These are phyloP conservation scores for Thalassiosira hispida DNA, from an alignment of 352 stramenopile genomes.

Conservation along the genomic window DNA sequence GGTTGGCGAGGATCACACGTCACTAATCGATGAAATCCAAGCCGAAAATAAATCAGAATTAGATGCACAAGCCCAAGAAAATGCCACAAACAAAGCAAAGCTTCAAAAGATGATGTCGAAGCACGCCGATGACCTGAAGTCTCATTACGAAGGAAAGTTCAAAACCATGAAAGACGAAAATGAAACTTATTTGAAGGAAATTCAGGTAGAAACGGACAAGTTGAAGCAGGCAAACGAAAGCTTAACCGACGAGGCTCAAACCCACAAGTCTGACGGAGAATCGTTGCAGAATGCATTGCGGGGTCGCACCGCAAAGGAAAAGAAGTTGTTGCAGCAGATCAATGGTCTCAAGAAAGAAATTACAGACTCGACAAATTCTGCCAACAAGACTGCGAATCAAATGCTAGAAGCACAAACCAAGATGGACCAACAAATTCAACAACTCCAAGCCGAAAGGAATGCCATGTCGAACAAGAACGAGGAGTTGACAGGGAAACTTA, in stretches of 20 bases:
- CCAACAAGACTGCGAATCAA: conserved; percentile 52
- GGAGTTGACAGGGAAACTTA: conserved; percentile 75
- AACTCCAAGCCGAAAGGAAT: conserved; percentile 49
- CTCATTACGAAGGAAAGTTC: conserved; percentile 58
- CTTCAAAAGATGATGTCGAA: conserved; percentile 66
- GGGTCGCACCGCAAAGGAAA: conserved; percentile 42
- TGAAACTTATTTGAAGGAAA: conserved; percentile 44
- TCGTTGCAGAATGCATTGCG: conserved; percentile 44
- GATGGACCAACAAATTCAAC: conserved; percentile 59
- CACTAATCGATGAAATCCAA: conserved; percentile 33
- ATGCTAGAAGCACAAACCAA: conserved; percentile 58
- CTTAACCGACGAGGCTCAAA: conserved; percentile 26
- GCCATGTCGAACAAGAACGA: conserved; percentile 70
- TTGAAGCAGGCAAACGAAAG: conserved; percentile 41
- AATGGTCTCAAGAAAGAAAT: conserved; percentile 41
- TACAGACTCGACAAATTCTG: conserved; percentile 29
- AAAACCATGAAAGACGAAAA: conserved; percentile 67
- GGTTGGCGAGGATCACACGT: conserved; percentile 35
- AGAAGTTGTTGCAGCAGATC: conserved; percentile 52
- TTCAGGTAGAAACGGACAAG: conserved; percentile 37
- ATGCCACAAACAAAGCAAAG: conserved; percentile 50
- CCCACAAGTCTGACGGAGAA: conserved; percentile 34
- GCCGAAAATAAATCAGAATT: conserved; percentile 36
- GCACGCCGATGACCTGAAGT: conserved; percentile 59
- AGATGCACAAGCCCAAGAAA: conserved; percentile 39